Percentiles rank a stretch among this genome's conserved stretches.
phyloP scores from a whole-genome alignment of 352 stramenopile species.

The Pythium myriotylum region DNA sequence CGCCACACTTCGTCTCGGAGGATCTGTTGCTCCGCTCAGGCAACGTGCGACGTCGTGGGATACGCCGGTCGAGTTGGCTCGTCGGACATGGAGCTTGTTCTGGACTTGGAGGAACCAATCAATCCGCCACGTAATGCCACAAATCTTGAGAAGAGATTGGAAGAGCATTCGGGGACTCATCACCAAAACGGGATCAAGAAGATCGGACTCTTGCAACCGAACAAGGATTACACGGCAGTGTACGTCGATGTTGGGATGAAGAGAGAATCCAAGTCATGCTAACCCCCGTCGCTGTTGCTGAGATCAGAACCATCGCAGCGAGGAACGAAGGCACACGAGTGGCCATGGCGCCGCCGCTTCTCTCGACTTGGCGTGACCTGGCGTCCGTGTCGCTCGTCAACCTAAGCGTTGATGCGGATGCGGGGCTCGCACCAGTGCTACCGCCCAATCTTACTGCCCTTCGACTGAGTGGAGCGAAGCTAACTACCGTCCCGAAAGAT shows the following conservation, averaged over 20 bases:
- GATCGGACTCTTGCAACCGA: background rate
- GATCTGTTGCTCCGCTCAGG: background rate
- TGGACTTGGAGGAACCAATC: background rate
- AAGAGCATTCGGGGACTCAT: background rate
- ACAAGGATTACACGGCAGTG: background rate
- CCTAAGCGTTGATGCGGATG: background rate
- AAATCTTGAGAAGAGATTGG: no score
- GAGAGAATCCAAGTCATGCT: background rate
- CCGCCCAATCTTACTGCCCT: background rate
- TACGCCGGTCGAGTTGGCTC: background rate
- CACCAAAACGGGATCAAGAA: background rate
- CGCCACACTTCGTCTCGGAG: background rate
- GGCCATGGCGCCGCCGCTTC: background rate
- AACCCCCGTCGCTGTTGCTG: background rate
- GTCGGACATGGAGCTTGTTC: background rate
- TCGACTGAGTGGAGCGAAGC: background rate
- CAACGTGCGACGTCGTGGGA: background rate
- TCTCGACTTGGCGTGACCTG: background rate
- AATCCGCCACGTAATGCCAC: no score
- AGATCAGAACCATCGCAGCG: background rate
- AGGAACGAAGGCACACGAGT: background rate
- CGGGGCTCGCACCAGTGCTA: background rate
- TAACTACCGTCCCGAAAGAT: no score
- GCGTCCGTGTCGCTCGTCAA: constrained; percentile 1
- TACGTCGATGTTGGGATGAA: background rate